These are phyloP conservation scores for Cryptosporidium meleagridis DNA, from an alignment of 169 alveolate species.

Conservation along the genomic window DNA sequence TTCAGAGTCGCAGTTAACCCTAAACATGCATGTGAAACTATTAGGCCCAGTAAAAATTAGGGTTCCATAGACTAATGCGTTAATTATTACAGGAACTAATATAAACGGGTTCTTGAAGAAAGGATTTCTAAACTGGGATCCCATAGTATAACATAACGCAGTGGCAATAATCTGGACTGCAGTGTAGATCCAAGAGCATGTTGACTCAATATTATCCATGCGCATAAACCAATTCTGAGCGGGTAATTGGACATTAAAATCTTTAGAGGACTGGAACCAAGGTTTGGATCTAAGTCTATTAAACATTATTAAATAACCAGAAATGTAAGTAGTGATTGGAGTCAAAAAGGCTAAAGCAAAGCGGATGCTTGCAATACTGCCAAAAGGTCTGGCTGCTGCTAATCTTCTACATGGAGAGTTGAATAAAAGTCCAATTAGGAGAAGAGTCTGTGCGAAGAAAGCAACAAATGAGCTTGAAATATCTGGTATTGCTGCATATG, in stretches of 20 bases:
- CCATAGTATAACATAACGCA: conserved; percentile 60
- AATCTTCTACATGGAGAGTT: conserved; percentile 43
- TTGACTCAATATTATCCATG: conserved; percentile 56
- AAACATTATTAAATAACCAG: conserved; percentile 49
- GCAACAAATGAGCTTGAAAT: conserved; percentile 47
- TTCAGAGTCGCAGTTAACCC: conserved; percentile 89
- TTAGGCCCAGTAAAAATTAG: conserved; percentile 86
- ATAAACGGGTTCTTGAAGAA: conserved; percentile 32
- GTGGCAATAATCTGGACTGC: conserved; percentile 47
- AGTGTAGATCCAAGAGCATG: conserved; percentile 39
- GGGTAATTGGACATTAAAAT: conserved; percentile 8
- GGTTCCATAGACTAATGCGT: neutral
- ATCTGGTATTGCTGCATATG: conserved; percentile 49
- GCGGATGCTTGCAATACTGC: conserved; percentile 56
- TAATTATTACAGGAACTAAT: conserved; percentile 4
- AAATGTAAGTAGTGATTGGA: conserved; percentile 10
- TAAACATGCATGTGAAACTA: conserved; percentile 86
- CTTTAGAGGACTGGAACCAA: conserved; percentile 52
- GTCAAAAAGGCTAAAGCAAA: conserved; percentile 6
- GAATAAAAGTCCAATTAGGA: conserved; percentile 35
- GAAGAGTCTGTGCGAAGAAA: conserved; percentile 45
- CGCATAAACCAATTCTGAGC: conserved; percentile 73
- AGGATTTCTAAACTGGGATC: conserved; percentile 72
- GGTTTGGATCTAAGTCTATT: conserved; percentile 17
- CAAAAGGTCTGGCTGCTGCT: conserved; percentile 71